Evolutionary conservation across 371 early-diverging fungal genomes (phyloP).

Genomic region (Mucor ambiguus): DNA sequence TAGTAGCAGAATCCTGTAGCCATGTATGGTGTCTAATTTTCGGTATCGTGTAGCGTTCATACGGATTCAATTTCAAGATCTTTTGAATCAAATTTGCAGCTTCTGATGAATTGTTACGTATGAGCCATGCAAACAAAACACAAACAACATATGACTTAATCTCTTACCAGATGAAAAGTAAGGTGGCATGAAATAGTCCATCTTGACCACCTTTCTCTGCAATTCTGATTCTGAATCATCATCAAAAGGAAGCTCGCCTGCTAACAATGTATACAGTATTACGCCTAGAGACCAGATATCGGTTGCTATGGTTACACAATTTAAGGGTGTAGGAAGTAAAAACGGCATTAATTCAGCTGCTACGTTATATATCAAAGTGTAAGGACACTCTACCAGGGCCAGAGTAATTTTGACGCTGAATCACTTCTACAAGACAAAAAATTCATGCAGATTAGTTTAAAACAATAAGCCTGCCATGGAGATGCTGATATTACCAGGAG

Average conservation of each 20-base stretch:
- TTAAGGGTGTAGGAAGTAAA: background rate
- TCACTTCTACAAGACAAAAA: slow-evolving; percentile 51
- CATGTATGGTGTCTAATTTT: slow-evolving; percentile 66
- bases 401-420: slow-evolving; percentile 68
- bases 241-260: slow-evolving; percentile 78
- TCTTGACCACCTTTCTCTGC: slow-evolving; percentile 62
- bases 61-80: slow-evolving; percentile 63
- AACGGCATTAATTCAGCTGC: background rate
- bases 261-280: slow-evolving; percentile 71
- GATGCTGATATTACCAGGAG: slow-evolving; percentile 56
- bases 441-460: slow-evolving; percentile 3
- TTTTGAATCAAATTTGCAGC: slow-evolving; percentile 10
- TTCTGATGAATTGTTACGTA: background rate
- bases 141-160: slow-evolving; percentile 21
- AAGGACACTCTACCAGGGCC: slow-evolving; percentile 54
- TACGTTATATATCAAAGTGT: background rate
- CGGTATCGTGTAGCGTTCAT: slow-evolving; percentile 55
- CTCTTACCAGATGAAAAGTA: slow-evolving; percentile 59
- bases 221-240: slow-evolving; percentile 69
- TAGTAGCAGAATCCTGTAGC: slow-evolving; percentile 29
- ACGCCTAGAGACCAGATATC: slow-evolving; percentile 84
- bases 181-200: slow-evolving; percentile 67
- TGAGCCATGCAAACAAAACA: background rate
- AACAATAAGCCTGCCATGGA: background rate
- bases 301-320: slow-evolving; percentile 47